Conservation (phyloP, 225 moss, liverwort and hornwort genomes). For the Bryoerythrophyllum caledonicum region DNA sequence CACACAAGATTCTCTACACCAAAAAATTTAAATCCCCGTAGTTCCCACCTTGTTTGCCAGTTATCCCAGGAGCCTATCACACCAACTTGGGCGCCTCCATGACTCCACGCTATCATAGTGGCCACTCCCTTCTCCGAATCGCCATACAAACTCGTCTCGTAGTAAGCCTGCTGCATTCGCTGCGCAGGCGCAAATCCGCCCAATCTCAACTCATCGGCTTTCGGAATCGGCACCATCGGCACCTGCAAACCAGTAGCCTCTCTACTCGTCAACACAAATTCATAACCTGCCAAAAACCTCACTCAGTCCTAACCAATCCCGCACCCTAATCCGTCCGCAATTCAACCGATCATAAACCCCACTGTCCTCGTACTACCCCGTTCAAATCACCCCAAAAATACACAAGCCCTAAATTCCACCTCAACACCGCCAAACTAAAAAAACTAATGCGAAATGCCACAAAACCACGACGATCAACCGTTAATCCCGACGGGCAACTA, state of each 20-base stretch:
- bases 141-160: constrained; percentile 52
- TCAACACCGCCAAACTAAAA: background rate
- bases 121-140: constrained; percentile 63
- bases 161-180: constrained; percentile 47
- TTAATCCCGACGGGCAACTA: too few species aligned
- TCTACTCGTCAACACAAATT: constrained; percentile 16
- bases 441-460: background rate
- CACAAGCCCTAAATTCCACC: constrained; percentile 2
- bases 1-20: too few species aligned
- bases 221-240: constrained; percentile 90
- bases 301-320: too few species aligned
- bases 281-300: too few species aligned
- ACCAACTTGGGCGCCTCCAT: constrained; percentile 78
- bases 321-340: too few species aligned
- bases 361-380: too few species aligned
- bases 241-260: constrained; percentile 47
- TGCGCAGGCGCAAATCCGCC: constrained; percentile 50
- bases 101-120: constrained; percentile 96
- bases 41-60: constrained; percentile 72
- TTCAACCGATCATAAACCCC: constrained; percentile 1
- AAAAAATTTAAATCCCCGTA: too few species aligned
- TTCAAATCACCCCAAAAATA: background rate
- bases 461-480: too few species aligned
- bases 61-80: constrained; percentile 98
- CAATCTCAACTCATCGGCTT: constrained; percentile 73